Evolutionary conservation across 345 rosid species (phyloP).

Genomic region (Populus alba): DNA sequence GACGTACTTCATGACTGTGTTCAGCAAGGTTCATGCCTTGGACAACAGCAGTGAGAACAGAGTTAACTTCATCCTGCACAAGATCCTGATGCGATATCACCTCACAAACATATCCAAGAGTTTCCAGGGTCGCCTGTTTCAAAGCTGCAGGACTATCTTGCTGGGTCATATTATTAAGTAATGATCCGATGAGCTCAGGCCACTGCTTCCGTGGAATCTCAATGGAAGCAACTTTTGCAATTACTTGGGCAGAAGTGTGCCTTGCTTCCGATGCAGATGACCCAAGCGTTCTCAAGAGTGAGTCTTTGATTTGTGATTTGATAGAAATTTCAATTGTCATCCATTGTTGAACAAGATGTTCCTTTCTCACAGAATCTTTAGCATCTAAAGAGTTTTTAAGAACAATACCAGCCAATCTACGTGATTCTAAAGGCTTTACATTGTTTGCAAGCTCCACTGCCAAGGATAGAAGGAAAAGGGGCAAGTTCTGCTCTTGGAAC

Average conservation of each 20-base stretch:
- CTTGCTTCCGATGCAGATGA: conserved; percentile 70
- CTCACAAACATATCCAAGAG: conserved; percentile 91
- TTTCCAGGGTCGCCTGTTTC: conserved; percentile 89
- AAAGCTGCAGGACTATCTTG: conserved; percentile 49
- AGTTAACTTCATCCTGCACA: conserved; percentile 83
- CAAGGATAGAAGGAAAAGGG: conserved; percentile 62
- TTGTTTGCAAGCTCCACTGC: conserved; percentile 80
- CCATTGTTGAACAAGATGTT: conserved; percentile 74
- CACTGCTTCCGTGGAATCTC: conserved; percentile 91
- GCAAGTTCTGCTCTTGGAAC: conserved; percentile 84
- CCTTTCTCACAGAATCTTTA: conserved; percentile 63
- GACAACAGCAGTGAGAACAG: conserved; percentile 91
- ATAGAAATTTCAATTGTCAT: conserved; percentile 49
- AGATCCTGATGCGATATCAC: conserved; percentile 85
- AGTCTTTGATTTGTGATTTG: conserved; percentile 82
- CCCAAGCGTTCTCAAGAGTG: conserved; percentile 64
- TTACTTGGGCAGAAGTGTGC: conserved; percentile 86
- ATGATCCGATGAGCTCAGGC: conserved; percentile 70
- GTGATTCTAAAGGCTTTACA: conserved; percentile 75
- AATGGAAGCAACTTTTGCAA: conserved; percentile 85
- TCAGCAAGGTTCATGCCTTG: conserved; percentile 91
- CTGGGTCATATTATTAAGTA: conserved; percentile 82
- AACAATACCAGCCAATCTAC: conserved; percentile 83
- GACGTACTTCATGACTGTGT: conserved; percentile 69
- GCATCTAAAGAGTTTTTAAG: conserved; percentile 94